Evolutionary conservation across 345 rosid species (phyloP).

Genomic region (Cochlearia excelsa): DNA sequence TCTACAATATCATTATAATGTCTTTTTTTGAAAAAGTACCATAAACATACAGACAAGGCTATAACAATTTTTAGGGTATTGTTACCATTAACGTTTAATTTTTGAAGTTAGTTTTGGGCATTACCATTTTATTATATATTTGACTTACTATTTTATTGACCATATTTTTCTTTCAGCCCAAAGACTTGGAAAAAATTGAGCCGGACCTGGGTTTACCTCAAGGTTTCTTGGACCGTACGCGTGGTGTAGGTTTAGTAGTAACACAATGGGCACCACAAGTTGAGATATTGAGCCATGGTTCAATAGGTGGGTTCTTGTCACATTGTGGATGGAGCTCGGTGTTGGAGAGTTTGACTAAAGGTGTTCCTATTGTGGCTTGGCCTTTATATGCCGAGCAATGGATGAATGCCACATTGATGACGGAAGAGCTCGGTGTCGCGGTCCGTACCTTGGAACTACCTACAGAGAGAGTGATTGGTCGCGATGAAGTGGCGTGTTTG

Average conservation of each 20-base stretch:
- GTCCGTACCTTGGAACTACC: conserved; percentile 29
- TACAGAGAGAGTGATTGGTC: conserved; percentile 21
- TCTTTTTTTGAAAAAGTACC: too few species aligned
- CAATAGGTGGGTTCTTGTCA: conserved; percentile 64
- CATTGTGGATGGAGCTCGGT: conserved; percentile 77
- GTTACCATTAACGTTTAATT: too few species aligned
- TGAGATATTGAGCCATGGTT: conserved; percentile 51
- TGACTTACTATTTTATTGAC: too few species aligned
- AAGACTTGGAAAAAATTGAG: too few species aligned
- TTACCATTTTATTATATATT: too few species aligned
- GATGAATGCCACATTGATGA: conserved; percentile 57
- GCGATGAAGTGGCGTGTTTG: conserved; percentile 45
- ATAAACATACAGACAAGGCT: too few species aligned
- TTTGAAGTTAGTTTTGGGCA: too few species aligned
- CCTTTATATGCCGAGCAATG: conserved; percentile 68
- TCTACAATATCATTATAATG: too few species aligned
- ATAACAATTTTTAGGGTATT: too few species aligned
- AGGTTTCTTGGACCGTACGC: conserved; percentile 50
- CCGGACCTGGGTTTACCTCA: conserved; percentile 38
- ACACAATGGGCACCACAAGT: conserved; percentile 64
- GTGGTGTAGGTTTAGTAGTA: conserved; percentile 40
- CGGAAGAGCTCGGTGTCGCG: conserved; percentile 48
- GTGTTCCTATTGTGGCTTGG: conserved; percentile 67
- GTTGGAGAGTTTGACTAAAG: conserved; percentile 54
- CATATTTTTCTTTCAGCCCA: too few species aligned